Percentiles rank a stretch among this genome's conserved stretches.
Conservation (phyloP, 2,329 filamentous ascomycete species). For the Talaromyces verruculosus region DNA sequence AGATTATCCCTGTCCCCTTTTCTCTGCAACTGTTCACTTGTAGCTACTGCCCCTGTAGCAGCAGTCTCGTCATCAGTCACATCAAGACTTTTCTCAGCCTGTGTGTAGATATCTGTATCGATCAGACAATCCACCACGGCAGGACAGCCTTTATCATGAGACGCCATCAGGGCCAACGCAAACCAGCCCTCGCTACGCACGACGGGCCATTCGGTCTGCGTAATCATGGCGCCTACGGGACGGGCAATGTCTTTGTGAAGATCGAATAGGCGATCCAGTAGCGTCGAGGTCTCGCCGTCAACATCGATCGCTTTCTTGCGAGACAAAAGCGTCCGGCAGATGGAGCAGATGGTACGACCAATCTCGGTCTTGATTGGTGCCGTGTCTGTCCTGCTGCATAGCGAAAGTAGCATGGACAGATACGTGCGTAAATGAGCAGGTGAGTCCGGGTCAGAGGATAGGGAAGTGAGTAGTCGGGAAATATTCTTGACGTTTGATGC, state of each 20-base stretch:
- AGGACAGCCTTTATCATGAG: constrained; percentile 32
- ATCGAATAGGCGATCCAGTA: constrained; percentile 38
- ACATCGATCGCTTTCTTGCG: constrained; percentile 27
- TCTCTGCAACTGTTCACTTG: constrained; percentile 30
- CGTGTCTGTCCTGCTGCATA: constrained; percentile 46
- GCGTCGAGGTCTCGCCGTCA: constrained; percentile 22
- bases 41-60: constrained; percentile 17
- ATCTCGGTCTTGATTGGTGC: constrained; percentile 49
- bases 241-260: constrained; percentile 39
- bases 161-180: constrained; percentile 49
- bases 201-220: constrained; percentile 50
- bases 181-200: constrained; percentile 53
- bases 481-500: constrained; percentile 42
- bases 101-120: constrained; percentile 35
- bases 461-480: constrained; percentile 35
- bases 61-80: constrained; percentile 24
- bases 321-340: constrained; percentile 43
- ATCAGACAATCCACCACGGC: constrained; percentile 39
- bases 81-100: constrained; percentile 36
- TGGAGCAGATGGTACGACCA: constrained; percentile 47
- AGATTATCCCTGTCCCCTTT: constrained; percentile 45
- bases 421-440: constrained; percentile 37
- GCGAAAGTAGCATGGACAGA: constrained; percentile 43
- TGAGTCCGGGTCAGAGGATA: constrained; percentile 33
- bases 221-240: constrained; percentile 46